Evolutionary conservation across 441 rosid species (phyloP), one percentile per base, ranked within the genome.

Genomic region (Euphorbia schlechtendalii): DNA sequence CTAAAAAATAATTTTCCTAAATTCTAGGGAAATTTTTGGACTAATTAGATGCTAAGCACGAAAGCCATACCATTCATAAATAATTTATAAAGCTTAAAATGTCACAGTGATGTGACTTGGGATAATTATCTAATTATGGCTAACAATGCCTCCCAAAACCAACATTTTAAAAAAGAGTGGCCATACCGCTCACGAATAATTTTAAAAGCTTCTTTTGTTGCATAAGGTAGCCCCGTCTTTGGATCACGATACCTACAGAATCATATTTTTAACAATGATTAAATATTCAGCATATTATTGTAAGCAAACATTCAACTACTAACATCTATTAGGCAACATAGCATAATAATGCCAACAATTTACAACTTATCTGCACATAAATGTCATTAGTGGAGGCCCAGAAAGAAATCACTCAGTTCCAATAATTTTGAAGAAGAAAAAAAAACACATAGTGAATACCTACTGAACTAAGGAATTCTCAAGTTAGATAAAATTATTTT

Each of bases 191-290:
- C 83, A 11, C 91, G 84, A 66, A 94, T 82, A 57, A 84, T 86
- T 82, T 82, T 87, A 72, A 91, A 94, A 66, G 96, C 96, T 73
- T 89, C 99, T 64, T 58, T 84, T n/a, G 92, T 91, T 38, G 99
- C 94, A 76, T 90, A 91, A 58, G 96, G 84, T 61, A 83, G 71
- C 38, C 96, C 96, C 15, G 98, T 89, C 83, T 82, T 91, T 58
- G 99, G 96, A 84, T 94, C 99, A 17, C 85, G 81, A 73, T 91
- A 94, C 77, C 99, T 94, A 68, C 68, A 65, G 60, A 62, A 77
- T 61, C 48, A 24, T 71, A 63, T 6, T n/a, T n/a, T n/a, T n/a
- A n/a, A n/a, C n/a, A n/a, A n/a, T n/a, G n/a, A n/a, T n/a, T n/a
- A n/a, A n/a, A n/a, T n/a, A 13, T 51, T 20, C 11, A 40, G 68